phyloP scores from a whole-genome alignment of 371 early-diverging fungal genomes.

The Zopfochytrium polystomum region DNA sequence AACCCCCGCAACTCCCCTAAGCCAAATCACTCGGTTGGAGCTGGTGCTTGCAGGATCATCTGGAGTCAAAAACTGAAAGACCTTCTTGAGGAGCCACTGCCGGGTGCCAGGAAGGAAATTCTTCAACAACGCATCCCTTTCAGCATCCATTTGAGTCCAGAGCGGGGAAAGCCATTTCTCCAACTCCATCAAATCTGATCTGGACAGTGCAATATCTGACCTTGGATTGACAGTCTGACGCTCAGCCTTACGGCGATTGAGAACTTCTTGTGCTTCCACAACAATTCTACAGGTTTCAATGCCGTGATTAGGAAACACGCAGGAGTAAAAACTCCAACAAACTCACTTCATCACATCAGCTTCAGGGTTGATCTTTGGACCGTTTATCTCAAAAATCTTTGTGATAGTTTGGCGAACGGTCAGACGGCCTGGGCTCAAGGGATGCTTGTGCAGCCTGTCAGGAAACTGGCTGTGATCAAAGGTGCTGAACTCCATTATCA shows the following conservation, averaged over 20 bases:
- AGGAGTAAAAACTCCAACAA: too few relatives aligned
- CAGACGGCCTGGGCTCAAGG: background rate
- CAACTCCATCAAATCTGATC: too few relatives aligned
- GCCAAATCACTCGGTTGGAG: slow-evolving; percentile 2
- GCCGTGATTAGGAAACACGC: too few relatives aligned
- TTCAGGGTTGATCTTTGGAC: background rate
- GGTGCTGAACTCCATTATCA: too few relatives aligned
- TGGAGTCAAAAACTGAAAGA: slow-evolving; percentile 4
- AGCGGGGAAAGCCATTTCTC: slow-evolving; percentile 9
- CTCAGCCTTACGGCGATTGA: too few relatives aligned
- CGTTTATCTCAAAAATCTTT: background rate
- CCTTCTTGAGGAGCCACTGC: too few relatives aligned
- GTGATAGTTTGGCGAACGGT: slow-evolving; percentile 1
- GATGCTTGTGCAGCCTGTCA: slow-evolving; percentile 1
- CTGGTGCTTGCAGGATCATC: background rate
- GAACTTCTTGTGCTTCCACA: background rate
- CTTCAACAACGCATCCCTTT: background rate
- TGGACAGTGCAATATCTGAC: background rate
- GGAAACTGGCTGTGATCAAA: too few relatives aligned
- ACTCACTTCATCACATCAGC: background rate
- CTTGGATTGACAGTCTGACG: too few relatives aligned
- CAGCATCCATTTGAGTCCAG: slow-evolving; percentile 5
- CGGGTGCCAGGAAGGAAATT: slow-evolving; percentile 7
- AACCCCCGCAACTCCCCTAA: too few relatives aligned
- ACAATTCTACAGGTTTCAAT: background rate